Conservation (phyloP, 306 rosid genomes). For the Psophocarpus tetragonolobus region DNA sequence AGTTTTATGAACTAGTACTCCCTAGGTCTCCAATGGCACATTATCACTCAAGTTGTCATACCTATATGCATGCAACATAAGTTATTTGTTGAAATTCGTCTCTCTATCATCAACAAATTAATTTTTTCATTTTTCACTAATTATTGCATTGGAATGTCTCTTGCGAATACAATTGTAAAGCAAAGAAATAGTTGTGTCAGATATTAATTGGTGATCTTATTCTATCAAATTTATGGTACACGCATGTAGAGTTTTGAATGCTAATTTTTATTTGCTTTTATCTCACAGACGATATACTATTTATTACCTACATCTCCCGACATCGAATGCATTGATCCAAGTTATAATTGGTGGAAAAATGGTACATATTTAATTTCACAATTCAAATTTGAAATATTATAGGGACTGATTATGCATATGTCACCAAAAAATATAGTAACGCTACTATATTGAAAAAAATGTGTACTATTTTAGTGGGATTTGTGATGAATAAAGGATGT, state of each 20-base stretch:
- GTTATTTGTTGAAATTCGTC: too few species aligned
- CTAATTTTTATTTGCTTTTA: slow-evolving; percentile 31
- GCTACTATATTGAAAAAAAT: background rate
- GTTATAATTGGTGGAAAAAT: slow-evolving; percentile 93
- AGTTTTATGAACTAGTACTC: too few species aligned
- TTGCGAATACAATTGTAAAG: background rate
- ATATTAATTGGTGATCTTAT: slow-evolving; percentile 18
- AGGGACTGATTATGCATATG: slow-evolving; percentile 6
- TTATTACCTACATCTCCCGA: slow-evolving; percentile 90
- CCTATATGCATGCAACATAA: too few species aligned
- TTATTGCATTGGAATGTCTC: slow-evolving; percentile 24
- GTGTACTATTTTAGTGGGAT: too few species aligned
- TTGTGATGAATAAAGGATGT: too few species aligned
- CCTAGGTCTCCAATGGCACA: too few species aligned
- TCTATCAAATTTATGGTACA: background rate
- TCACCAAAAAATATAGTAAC: background rate
- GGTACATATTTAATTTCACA: slow-evolving; percentile 50
- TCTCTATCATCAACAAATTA: too few species aligned
- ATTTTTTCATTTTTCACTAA: slow-evolving; percentile 8
- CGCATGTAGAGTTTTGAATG: background rate
- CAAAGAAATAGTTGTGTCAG: slow-evolving; percentile 2
- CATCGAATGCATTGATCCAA: slow-evolving; percentile 91
- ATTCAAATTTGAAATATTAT: background rate
- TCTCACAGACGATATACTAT: slow-evolving; percentile 75
- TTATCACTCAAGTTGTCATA: too few species aligned